Base-by-base conservation (phyloP, 495 filamentous ascomycete genomes). In the Hyphodiscus hymeniophilus region DNA sequence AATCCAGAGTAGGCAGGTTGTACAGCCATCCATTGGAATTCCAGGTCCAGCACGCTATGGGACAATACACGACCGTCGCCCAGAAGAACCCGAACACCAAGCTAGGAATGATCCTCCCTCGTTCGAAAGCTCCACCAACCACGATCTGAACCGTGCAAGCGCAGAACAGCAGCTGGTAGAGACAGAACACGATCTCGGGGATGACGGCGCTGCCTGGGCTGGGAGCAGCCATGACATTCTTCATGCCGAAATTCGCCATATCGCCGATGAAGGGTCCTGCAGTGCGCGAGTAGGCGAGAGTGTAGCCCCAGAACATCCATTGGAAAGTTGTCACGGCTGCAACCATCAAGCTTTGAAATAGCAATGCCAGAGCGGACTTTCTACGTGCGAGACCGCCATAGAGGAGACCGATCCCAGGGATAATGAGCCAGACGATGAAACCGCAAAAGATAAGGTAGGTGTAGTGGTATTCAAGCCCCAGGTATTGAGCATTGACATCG, bases 281-380 rank as follows among this genome's bases (percentile, higher is more conserved):
- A 3, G 80, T 74, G 60, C 84, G 80, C 22, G 87, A 92, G 68
- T 96, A 94, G 34, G 91, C 78, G 31, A 98, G 69, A 6, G 87
- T 94, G 62, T 95, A 97, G 31, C 92, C 92, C 92, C 91, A 97
- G 72, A 98, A 95, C 74, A 95, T 96, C 91, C 92, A 98, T 62
- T 97, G 92, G 71, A 98, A 94, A 20, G 85, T 84, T n/a, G 47
- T 51, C 2, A 58, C 51, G 12, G 51, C 42, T 10, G 36, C 51
- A 21, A 58, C 55, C 67, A 74, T 66, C 31, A 81, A 63, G n/a
- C 71, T 73, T 53, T 79, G 76, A 53, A 79, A 80, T 1, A 81
- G 63, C 35, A 80, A 56, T 10, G 74, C 60, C 38, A 81, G 60
- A 7, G 75, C 69, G 5, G 74, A 77, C 60, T 81, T 81, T 35